Evolutionary conservation across 2,329 filamentous ascomycete species (phyloP).

Genomic region (Pseudocercospora musae): DNA sequence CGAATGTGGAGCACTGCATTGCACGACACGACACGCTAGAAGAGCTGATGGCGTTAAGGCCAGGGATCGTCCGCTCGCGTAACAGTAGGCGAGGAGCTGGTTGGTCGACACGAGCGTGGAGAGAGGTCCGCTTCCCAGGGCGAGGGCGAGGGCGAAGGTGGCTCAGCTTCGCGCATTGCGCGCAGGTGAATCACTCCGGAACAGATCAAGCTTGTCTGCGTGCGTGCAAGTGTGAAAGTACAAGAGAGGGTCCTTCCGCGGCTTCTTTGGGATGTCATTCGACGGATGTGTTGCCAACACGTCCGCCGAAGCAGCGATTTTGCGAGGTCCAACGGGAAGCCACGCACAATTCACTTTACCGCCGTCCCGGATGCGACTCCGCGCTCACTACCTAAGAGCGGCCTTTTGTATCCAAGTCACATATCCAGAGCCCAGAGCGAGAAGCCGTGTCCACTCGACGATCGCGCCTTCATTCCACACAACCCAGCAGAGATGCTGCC

Average conservation of each 20-base stretch:
- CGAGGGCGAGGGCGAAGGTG: neutral
- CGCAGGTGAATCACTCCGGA: neutral
- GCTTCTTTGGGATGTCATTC: neutral
- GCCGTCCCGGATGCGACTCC: neutral
- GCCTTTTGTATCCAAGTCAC: neutral
- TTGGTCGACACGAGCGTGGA: constrained; percentile 4
- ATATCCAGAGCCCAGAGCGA: neutral
- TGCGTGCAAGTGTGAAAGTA: neutral
- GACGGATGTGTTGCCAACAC: neutral
- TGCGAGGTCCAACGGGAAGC: neutral
- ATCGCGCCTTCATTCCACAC: neutral
- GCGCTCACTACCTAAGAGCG: neutral
- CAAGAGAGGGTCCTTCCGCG: neutral
- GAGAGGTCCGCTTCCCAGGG: constrained; percentile 1
- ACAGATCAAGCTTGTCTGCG: constrained; percentile 1
- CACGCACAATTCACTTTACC: neutral
- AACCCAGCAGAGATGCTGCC: neutral
- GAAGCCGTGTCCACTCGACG: neutral
- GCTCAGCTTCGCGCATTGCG: neutral
- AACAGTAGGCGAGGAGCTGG: neutral
- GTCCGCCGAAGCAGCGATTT: neutral
- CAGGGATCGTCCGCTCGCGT: neutral
- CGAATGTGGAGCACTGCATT: neutral
- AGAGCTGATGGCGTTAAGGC: neutral
- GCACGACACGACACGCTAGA: neutral